phyloP scores from a whole-genome alignment of 2,329 filamentous ascomycete species.

The Parastagonospora nodorum region DNA sequence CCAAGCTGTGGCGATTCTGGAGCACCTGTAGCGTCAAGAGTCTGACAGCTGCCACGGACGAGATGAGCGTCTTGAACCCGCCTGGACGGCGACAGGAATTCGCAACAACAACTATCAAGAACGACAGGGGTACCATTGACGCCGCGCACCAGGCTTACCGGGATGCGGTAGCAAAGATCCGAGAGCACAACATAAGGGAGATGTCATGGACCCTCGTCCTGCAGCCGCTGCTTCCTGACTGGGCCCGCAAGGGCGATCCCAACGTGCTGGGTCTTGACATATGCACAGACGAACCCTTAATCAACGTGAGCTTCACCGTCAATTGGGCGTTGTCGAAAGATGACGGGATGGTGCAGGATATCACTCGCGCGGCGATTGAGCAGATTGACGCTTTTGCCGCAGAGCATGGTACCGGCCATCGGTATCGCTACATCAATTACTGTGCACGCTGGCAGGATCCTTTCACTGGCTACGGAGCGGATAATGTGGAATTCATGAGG shows the following conservation, averaged over 20 bases:
- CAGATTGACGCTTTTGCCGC: constrained; percentile 40
- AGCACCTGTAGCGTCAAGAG: constrained; percentile 40
- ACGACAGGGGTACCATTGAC: constrained; percentile 37
- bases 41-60: constrained; percentile 41
- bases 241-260: constrained; percentile 17
- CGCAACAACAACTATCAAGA: constrained; percentile 45
- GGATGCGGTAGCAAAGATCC: constrained; percentile 31
- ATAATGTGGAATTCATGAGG: constrained; percentile 31
- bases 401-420: constrained; percentile 16
- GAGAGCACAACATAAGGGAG: constrained; percentile 25
- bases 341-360: constrained; percentile 33
- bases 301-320: constrained; percentile 42
- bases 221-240: constrained; percentile 20
- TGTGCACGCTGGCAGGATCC: constrained; percentile 46
- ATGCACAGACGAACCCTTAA: constrained; percentile 29
- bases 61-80: constrained; percentile 30
- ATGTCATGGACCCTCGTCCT: constrained; percentile 41
- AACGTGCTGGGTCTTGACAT: constrained; percentile 18
- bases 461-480: constrained; percentile 38
- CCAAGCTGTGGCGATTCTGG: constrained; percentile 40
- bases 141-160: constrained; percentile 34
- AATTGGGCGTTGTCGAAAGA: constrained; percentile 36
- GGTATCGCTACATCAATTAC: constrained; percentile 42
- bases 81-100: constrained; percentile 33
- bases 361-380: constrained; percentile 32